Evolutionary conservation across 2,329 filamentous ascomycete species (phyloP).

Genomic region (Lasiodiplodia hormozganensis): DNA sequence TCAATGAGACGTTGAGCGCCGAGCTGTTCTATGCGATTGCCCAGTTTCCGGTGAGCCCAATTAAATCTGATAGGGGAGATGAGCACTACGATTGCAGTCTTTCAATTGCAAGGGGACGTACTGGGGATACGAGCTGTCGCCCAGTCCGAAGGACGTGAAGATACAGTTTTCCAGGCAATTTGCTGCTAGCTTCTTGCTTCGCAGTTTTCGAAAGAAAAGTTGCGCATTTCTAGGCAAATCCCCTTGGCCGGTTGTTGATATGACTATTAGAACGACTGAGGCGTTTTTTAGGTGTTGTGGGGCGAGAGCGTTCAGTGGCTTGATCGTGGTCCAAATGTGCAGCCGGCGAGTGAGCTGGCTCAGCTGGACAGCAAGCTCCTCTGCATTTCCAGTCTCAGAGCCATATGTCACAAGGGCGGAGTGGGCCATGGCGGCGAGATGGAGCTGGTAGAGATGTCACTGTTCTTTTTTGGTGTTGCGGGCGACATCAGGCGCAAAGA

Average conservation of each 20-base stretch:
- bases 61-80: slow-evolving; percentile 71
- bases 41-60: slow-evolving; percentile 87
- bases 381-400: slow-evolving; percentile 92
- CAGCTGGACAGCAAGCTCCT: slow-evolving; percentile 88
- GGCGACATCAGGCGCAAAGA: slow-evolving; percentile 15
- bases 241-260: slow-evolving; percentile 94
- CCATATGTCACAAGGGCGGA: slow-evolving; percentile 81
- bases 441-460: not conserved
- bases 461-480: slow-evolving; percentile 21
- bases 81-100: not conserved
- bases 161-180: slow-evolving; percentile 71
- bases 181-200: slow-evolving; percentile 77
- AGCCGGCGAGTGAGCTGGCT: slow-evolving; percentile 76
- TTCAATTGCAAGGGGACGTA: slow-evolving; percentile 51
- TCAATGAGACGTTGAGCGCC: slow-evolving; percentile 79
- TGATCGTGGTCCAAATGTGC: slow-evolving; percentile 76
- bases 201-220: slow-evolving; percentile 82
- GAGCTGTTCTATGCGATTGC: slow-evolving; percentile 82
- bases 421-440: slow-evolving; percentile 19
- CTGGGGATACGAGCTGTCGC: slow-evolving; percentile 94
- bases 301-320: slow-evolving; percentile 77
- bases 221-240: slow-evolving; percentile 86
- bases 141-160: slow-evolving; percentile 89
- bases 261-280: slow-evolving; percentile 74
- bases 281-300: slow-evolving; percentile 62